Evolutionary conservation across 768 basidiomycete species (phyloP).

Genomic region (Boletus bicolor): DNA sequence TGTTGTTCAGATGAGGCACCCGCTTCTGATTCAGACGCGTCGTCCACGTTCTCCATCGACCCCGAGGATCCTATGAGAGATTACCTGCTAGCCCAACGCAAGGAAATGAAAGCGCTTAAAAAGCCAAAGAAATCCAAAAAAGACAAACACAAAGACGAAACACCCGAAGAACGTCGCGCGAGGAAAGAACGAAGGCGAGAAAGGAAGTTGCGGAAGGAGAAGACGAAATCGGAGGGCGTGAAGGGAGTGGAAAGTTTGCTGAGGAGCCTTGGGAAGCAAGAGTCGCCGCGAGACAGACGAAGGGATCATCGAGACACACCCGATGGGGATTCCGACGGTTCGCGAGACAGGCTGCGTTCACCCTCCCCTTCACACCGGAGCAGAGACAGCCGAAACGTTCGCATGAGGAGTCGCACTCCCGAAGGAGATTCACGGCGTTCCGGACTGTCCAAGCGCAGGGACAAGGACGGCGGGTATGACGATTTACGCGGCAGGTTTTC

Average conservation of each 20-base stretch:
- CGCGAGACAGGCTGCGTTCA: constrained; percentile 13
- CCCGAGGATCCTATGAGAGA: constrained; percentile 98
- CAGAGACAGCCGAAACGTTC: constrained; percentile 10
- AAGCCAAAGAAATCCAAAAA: constrained; percentile 63
- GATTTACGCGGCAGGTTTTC: background rate
- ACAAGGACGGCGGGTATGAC: constrained; percentile 3
- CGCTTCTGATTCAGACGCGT: constrained; percentile 64
- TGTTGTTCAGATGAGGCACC: constrained; percentile 44
- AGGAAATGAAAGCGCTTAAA: constrained; percentile 61
- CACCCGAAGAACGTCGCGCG: constrained; percentile 71
- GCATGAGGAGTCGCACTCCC: constrained; percentile 17
- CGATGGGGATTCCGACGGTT: constrained; percentile 15
- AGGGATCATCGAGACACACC: constrained; percentile 2
- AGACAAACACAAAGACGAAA: constrained; percentile 69
- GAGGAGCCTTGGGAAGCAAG: constrained; percentile 37
- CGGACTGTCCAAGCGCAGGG: background rate
- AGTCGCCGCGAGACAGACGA: constrained; percentile 22
- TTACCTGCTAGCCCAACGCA: constrained; percentile 74
- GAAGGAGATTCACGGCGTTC: constrained; percentile 12
- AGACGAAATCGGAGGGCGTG: constrained; percentile 56
- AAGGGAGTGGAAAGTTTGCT: constrained; percentile 68
- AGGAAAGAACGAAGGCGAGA: constrained; percentile 73
- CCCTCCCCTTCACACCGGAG: constrained; percentile 9
- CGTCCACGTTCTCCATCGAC: constrained; percentile 69
- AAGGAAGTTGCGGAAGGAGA: constrained; percentile 55